Base-by-base conservation (phyloP, 768 basidiomycete species). In the Sutorius australiensis region DNA sequence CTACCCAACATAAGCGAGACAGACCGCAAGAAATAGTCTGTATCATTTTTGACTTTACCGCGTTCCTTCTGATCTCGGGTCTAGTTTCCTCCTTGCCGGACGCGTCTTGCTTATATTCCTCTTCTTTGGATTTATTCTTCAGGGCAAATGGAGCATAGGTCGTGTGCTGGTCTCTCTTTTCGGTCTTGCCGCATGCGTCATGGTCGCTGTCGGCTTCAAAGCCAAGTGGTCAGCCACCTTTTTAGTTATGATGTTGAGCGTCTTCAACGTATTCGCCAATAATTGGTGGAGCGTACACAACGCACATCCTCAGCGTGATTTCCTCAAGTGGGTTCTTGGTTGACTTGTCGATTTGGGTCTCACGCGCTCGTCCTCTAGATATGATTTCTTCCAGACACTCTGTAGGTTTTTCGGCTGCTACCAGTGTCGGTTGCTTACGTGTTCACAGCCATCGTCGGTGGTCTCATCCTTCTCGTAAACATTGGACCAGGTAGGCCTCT, bases 191-290 rank as follows among this genome's bases (percentile, higher is more conserved):
- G 94, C 95, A 5, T 98, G 97, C 66, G 73, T 82, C 65, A 98
- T 95, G 91, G 95, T 99, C 44, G 97, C 95, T 10, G 80, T 98
- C 56, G 97, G 97, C 41, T 98, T 98, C 84, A 98, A 98, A 75
- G 95, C 97, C 63, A 98, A 98, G 75, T 97, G 94, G 92, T 93
- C 92, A 13, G 95, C 95, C 3, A 83, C 86, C 12, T 98, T 98
- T 84, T 82, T 99, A 55, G 95, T 98, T 54, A 72, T 97, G 58
- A 80, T 94, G 4, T 73, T 99, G 64, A 92, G 89, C 66, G 71
- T 92, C 62, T 98, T 98, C 86, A 99, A 99, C 68, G 93, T 95
- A 32, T 91, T 95, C 63, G 91, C 89, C 72, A 99, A 99, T 79
- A 97, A 98, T 74, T 99, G 91, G 89, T 99, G 95, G 95, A 86